Conservation (phyloP, 2,329 filamentous ascomycete genomes). For the Colletotrichum cuscutae region DNA sequence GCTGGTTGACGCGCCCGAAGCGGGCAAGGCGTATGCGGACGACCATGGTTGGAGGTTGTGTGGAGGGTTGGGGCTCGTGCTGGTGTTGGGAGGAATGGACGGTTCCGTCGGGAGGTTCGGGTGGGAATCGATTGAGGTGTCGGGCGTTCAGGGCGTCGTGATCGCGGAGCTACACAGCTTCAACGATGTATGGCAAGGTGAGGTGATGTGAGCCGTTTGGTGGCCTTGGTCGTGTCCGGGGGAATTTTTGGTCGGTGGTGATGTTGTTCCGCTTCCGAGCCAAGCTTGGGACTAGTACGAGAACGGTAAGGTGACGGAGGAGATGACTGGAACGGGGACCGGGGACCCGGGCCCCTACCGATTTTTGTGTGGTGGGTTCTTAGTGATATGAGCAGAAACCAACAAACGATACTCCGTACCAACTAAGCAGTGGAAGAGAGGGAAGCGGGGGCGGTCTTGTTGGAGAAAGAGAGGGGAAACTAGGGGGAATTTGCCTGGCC, state of each 20-base stretch:
- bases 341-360: no score
- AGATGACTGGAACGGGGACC: no score
- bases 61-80: background rate
- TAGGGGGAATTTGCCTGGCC: background rate
- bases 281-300: no score
- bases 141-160: background rate
- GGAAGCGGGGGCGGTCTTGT: background rate
- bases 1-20: constrained; percentile 88
- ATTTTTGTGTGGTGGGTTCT: no score
- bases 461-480: background rate
- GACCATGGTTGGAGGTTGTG: constrained; percentile 71
- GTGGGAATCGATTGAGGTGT: background rate
- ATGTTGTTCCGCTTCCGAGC: background rate
- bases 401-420: no score
- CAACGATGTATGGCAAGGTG: background rate
- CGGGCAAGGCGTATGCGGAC: constrained; percentile 93
- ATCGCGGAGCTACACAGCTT: background rate
- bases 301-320: no score
- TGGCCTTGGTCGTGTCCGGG: background rate
- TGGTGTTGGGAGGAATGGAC: rapidly evolving
- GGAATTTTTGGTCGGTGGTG: constrained; percentile 26
- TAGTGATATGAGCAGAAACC: no score
- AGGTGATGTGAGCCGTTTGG: background rate
- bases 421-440: background rate
- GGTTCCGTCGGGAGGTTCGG: background rate